A percentile compares a stretch with the other conserved stretches of the same genome.
phyloP scores from a whole-genome alignment of 305 asterid species.

The Fraxinus baroniana region DNA sequence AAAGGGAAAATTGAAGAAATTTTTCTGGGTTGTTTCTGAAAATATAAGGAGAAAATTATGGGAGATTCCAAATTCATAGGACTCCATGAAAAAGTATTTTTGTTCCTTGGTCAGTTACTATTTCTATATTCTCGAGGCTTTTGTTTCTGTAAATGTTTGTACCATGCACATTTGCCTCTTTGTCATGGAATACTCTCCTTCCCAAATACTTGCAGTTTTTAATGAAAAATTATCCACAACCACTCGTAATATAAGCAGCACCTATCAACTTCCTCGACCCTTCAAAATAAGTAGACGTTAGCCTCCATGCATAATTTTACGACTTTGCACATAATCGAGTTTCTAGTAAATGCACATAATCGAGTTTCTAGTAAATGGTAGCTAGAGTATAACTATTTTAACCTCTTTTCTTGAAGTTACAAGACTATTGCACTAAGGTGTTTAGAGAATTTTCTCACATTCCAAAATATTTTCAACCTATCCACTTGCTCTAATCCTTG shows the following conservation, averaged over 20 bases:
- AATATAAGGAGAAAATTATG: background rate
- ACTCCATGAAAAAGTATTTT: background rate
- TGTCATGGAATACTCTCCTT: background rate
- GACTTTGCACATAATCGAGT: background rate
- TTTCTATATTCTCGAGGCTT: background rate
- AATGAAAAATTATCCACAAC: background rate
- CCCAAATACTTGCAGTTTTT: background rate
- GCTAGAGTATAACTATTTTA: background rate
- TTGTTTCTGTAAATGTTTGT: background rate
- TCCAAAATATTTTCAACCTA: background rate
- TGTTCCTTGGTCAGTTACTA: slow-evolving; percentile 6
- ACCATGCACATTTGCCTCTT: background rate
- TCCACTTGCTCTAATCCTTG: background rate
- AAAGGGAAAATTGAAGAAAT: background rate
- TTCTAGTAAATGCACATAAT: background rate
- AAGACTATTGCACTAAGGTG: background rate
- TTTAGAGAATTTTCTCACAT: background rate
- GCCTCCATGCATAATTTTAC: background rate
- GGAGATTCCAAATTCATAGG: slow-evolving; percentile 30
- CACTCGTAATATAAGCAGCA: background rate
- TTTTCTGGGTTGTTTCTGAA: background rate
- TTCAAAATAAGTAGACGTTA: background rate
- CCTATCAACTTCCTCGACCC: background rate
- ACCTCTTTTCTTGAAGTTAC: background rate
- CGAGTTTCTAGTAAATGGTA: background rate